Evolutionary conservation across 805 yeast genomes (phyloP).

Genomic region (Priceomyces medius): DNA sequence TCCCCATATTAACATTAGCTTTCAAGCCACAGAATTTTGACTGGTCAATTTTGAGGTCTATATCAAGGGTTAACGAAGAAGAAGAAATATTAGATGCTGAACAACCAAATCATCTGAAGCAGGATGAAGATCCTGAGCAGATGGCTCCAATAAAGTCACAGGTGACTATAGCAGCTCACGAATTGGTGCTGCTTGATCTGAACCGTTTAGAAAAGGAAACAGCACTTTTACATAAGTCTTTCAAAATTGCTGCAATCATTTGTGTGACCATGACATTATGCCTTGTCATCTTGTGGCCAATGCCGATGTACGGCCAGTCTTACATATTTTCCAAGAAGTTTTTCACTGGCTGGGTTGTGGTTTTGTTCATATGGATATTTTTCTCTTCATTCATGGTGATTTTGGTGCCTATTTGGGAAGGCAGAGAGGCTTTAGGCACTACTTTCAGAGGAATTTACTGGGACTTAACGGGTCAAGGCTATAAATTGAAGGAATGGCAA

Average conservation of each 20-base stretch:
- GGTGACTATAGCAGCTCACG: conserved; percentile 38
- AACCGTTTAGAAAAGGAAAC: conserved; percentile 48
- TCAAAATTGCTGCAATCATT: conserved; percentile 59
- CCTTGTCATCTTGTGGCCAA: conserved; percentile 79
- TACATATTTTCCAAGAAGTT: conserved; percentile 73
- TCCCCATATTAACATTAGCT: conserved; percentile 62
- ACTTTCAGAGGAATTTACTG: conserved; percentile 78
- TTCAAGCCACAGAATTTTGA: conserved; percentile 75
- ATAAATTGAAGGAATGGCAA: conserved; percentile 78
- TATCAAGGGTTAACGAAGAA: conserved; percentile 69
- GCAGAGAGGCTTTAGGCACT: conserved; percentile 62
- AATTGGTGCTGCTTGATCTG: conserved; percentile 28
- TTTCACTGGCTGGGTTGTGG: conserved; percentile 88
- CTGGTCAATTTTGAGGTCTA: conserved; percentile 60
- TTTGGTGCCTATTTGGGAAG: conserved; percentile 71
- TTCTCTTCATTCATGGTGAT: conserved; percentile 61
- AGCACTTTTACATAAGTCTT: conserved; percentile 50
- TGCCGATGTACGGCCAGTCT: conserved; percentile 87
- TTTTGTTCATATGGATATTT: conserved; percentile 80
- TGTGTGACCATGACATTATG: conserved; percentile 62
- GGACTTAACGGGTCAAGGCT: conserved; percentile 76
- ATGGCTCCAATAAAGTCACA: conserved; percentile 37
- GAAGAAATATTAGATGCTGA: conserved; percentile 55
- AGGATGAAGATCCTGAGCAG: conserved; percentile 19
- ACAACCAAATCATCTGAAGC: too few species aligned